Percentiles rank a stretch among this genome's conserved stretches.
Conservation (phyloP, 2,329 filamentous ascomycete species). For the Sphaceloma murrayae region DNA sequence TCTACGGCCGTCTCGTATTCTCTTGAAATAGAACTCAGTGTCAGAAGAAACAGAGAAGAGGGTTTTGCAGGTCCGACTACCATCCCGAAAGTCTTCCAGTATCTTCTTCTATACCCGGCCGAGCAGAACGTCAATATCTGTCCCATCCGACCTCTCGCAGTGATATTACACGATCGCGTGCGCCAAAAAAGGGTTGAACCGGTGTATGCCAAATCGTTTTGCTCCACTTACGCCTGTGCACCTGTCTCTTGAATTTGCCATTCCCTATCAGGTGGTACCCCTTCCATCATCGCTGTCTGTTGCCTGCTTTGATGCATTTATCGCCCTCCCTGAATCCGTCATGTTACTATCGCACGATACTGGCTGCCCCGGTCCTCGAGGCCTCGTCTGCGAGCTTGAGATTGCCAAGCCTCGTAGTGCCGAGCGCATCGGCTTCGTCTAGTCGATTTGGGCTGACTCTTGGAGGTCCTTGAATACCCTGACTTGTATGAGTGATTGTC, state of each 20-base stretch:
- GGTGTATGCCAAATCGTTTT: slow-evolving; percentile 8
- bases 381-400: slow-evolving; percentile 75
- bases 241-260: slow-evolving; percentile 4
- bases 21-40: slow-evolving; percentile 8
- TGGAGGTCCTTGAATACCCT: slow-evolving; percentile 20
- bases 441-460: slow-evolving; percentile 38
- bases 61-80: no score
- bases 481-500: slow-evolving; percentile 18
- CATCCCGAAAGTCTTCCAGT: no score
- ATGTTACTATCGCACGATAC: slow-evolving; percentile 7
- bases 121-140: not conserved
- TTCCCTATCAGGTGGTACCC: not conserved
- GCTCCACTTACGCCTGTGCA: slow-evolving; percentile 3
- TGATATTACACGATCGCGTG: slow-evolving; percentile 8
- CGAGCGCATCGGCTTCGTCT: slow-evolving; percentile 69
- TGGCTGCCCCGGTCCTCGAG: slow-evolving; percentile 7
- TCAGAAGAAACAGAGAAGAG: slow-evolving; percentile 9
- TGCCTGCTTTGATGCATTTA: not conserved
- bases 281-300: not conserved
- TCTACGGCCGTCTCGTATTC: slow-evolving; percentile 11
- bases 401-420: slow-evolving; percentile 77
- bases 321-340: slow-evolving; percentile 6
- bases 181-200: not conserved
- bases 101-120: not conserved
- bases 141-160: not conserved